Percentiles rank a stretch among this genome's conserved stretches.
phyloP scores from a whole-genome alignment of 1,284 basidiomycete genomes.

The Melampsora americana region DNA sequence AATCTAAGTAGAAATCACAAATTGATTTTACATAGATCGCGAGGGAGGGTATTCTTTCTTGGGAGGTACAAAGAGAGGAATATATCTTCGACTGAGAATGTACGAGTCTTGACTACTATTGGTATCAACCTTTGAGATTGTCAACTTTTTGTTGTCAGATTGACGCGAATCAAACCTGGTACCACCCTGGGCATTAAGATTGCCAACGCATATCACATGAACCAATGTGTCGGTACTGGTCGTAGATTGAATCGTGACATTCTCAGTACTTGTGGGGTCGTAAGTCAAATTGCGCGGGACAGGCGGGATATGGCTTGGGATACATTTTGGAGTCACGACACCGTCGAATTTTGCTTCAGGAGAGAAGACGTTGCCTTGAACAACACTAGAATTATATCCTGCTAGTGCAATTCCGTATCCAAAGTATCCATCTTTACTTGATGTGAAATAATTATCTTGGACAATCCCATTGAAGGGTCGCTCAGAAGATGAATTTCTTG shows the following conservation, averaged over 20 bases:
- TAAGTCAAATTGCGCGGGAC: background rate
- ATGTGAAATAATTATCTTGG: background rate
- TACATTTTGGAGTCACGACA: background rate
- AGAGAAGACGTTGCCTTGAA: background rate
- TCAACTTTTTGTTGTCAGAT: too few relatives aligned
- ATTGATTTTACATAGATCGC: too few relatives aligned
- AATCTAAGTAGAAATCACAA: too few relatives aligned
- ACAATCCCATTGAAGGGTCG: background rate
- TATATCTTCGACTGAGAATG: too few relatives aligned
- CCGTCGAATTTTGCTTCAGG: conserved; percentile 1
- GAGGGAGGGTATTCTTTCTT: too few relatives aligned
- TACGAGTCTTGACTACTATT: too few relatives aligned
- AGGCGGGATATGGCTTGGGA: background rate
- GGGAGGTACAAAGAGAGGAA: too few relatives aligned
- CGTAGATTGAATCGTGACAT: background rate
- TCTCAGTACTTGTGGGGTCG: background rate
- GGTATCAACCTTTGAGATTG: too few relatives aligned
- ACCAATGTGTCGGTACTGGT: background rate
- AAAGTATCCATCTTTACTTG: background rate
- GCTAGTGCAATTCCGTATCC: conserved; percentile 1
- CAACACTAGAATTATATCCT: background rate
- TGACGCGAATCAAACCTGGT: too few relatives aligned
- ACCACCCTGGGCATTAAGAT: background rate
- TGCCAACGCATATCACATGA: background rate
- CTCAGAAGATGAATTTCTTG: background rate